Conservation (phyloP, 345 rosid genomes). For the Hibiscus mutabilis region DNA sequence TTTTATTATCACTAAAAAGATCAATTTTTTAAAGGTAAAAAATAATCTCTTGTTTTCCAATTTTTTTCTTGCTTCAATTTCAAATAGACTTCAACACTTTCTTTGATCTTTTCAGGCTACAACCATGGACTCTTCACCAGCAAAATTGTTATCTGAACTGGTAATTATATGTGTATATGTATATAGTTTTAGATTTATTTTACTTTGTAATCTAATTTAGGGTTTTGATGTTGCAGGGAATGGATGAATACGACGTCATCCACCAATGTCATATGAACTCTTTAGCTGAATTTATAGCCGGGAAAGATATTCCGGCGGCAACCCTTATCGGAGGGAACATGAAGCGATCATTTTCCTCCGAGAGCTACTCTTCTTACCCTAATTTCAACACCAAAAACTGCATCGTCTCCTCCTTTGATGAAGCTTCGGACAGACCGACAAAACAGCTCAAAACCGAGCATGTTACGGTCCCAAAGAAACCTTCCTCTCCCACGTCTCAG, state of each 20-base stretch:
- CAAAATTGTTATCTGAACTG: slow-evolving; percentile 49
- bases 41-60: not conserved
- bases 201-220: not conserved
- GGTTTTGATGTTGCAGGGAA: slow-evolving; percentile 19
- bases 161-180: slow-evolving; percentile 12
- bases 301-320: slow-evolving; percentile 19
- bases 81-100: not conserved
- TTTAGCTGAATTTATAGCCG: slow-evolving; percentile 19
- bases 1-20: not conserved
- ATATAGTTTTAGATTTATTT: no score
- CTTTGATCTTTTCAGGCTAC: not conserved
- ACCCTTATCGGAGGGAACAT: slow-evolving; percentile 7
- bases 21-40: not conserved
- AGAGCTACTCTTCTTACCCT: slow-evolving; percentile 26
- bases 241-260: slow-evolving; percentile 39
- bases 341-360: slow-evolving; percentile 29
- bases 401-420: slow-evolving; percentile 13
- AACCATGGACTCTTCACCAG: slow-evolving; percentile 27
- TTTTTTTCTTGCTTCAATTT: not conserved
- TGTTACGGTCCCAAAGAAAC: not conserved
- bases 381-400: slow-evolving; percentile 10
- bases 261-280: slow-evolving; percentile 32
- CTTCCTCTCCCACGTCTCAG: slow-evolving; percentile 18
- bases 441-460: slow-evolving; percentile 24
- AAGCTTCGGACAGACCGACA: slow-evolving; percentile 15